phyloP scores from a whole-genome alignment of 805 yeast species.

The Candida maesae region DNA sequence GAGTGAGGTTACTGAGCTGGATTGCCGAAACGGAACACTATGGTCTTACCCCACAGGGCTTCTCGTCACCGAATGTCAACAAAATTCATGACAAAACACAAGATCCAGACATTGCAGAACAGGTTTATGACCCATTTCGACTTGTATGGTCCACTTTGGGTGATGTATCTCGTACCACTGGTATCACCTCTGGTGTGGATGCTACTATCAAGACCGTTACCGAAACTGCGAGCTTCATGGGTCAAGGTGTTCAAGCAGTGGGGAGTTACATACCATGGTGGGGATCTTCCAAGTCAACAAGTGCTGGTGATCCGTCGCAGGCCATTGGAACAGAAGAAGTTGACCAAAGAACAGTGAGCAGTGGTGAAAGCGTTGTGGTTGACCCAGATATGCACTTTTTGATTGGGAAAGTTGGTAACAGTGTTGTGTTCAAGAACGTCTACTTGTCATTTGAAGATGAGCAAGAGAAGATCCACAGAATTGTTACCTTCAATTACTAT shows the following conservation, averaged over 20 bases:
- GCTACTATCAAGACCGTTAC: slow-evolving; percentile 14
- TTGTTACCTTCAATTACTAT: slow-evolving; percentile 17
- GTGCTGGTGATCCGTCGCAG: too few relatives aligned
- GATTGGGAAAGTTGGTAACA: slow-evolving; percentile 18
- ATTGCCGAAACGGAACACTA: slow-evolving; percentile 15
- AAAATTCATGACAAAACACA: slow-evolving; percentile 27
- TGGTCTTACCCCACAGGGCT: slow-evolving; percentile 12
- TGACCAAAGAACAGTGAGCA: neutral
- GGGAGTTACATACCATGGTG: slow-evolving; percentile 11
- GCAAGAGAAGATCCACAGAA: slow-evolving; percentile 14
- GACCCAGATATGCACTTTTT: slow-evolving; percentile 9
- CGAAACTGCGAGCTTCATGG: slow-evolving; percentile 6
- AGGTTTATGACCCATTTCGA: slow-evolving; percentile 27
- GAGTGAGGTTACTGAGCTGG: slow-evolving; percentile 20
- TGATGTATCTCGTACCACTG: slow-evolving; percentile 24
- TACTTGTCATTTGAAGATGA: slow-evolving; percentile 16
- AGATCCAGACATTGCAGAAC: slow-evolving; percentile 7
- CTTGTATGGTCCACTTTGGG: slow-evolving; percentile 21
- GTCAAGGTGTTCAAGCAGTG: slow-evolving; percentile 3
- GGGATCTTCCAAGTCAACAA: too few relatives aligned
- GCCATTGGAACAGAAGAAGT: too few relatives aligned
- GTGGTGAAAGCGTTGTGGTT: neutral
- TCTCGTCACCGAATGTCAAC: slow-evolving; percentile 20
- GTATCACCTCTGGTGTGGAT: slow-evolving; percentile 23
- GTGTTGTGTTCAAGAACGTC: slow-evolving; percentile 21